A percentile compares a stretch with the other conserved stretches of the same genome.
phyloP scores from a whole-genome alignment of 2,329 filamentous ascomycete genomes.

The Alternaria brassicae region DNA sequence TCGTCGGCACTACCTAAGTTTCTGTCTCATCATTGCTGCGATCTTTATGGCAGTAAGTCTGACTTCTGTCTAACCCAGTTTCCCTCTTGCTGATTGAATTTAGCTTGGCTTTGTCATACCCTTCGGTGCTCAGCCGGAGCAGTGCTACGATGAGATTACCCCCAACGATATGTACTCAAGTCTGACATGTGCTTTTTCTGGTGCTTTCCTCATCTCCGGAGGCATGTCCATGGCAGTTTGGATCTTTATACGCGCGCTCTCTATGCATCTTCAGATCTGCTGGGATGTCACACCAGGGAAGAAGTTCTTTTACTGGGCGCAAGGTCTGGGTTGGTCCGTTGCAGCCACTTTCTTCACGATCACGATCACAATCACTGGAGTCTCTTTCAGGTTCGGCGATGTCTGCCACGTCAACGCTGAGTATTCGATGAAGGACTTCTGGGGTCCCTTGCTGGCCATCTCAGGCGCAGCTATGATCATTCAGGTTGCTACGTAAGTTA shows the following conservation, averaged over 20 bases:
- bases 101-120: constrained; percentile 92
- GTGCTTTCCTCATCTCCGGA: constrained; percentile 83
- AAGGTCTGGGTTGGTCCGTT: constrained; percentile 83
- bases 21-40: constrained; percentile 80
- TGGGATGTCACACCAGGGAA: constrained; percentile 92
- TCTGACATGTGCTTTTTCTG: constrained; percentile 84
- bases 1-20: constrained; percentile 88
- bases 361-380: constrained; percentile 83
- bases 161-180: constrained; percentile 89
- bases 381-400: constrained; percentile 90
- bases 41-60: constrained; percentile 77
- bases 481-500: constrained; percentile 79
- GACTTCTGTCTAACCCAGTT: neutral
- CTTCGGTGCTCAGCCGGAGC: constrained; percentile 75
- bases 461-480: constrained; percentile 77
- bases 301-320: constrained; percentile 86
- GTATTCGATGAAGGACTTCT: constrained; percentile 83
- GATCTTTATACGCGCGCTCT: constrained; percentile 88
- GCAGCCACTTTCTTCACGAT: constrained; percentile 77
- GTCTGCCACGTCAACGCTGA: constrained; percentile 95
- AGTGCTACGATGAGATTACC: constrained; percentile 90
- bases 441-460: constrained; percentile 86
- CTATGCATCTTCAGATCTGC: constrained; percentile 95
- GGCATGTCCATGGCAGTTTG: constrained; percentile 86
- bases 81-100: constrained; percentile 9